phyloP scores from a whole-genome alignment of 345 rosid genomes.

The Syzygium grande region DNA sequence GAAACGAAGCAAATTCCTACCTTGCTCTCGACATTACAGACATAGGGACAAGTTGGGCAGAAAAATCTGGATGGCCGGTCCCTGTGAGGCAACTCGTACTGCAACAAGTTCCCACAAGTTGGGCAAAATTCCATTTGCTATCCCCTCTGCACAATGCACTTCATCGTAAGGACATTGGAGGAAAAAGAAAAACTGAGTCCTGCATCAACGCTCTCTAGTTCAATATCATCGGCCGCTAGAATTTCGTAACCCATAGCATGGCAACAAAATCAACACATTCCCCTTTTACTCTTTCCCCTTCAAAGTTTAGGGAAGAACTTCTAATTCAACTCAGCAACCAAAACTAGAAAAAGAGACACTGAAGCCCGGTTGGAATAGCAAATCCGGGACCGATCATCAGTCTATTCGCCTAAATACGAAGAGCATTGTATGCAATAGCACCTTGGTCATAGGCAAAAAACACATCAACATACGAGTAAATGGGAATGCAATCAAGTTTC shows the following conservation, averaged over 20 bases:
- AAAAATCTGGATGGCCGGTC: conserved; percentile 33
- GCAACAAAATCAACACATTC: neutral
- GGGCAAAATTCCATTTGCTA: conserved; percentile 55
- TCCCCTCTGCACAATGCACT: neutral
- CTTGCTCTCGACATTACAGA: conserved; percentile 31
- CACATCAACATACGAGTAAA: neutral
- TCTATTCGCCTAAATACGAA: neutral
- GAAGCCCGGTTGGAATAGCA: neutral
- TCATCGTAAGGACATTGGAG: neutral
- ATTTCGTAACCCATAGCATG: neutral
- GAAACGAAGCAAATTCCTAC: conserved; percentile 5
- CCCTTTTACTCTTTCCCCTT: neutral
- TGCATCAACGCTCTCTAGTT: accelerated
- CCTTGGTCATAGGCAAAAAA: neutral
- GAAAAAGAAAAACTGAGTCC: neutral
- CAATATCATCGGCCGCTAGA: neutral
- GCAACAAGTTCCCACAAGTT: conserved; percentile 40
- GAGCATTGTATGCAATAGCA: neutral
- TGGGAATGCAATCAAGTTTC: neutral
- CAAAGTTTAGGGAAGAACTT: neutral
- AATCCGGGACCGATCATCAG: neutral
- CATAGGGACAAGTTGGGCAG: conserved; percentile 51
- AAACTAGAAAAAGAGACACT: neutral
- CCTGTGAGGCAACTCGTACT: conserved; percentile 34
- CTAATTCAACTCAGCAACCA: neutral